Conservation (phyloP, 495 filamentous ascomycete genomes). For the Endocarpon pusillum region DNA sequence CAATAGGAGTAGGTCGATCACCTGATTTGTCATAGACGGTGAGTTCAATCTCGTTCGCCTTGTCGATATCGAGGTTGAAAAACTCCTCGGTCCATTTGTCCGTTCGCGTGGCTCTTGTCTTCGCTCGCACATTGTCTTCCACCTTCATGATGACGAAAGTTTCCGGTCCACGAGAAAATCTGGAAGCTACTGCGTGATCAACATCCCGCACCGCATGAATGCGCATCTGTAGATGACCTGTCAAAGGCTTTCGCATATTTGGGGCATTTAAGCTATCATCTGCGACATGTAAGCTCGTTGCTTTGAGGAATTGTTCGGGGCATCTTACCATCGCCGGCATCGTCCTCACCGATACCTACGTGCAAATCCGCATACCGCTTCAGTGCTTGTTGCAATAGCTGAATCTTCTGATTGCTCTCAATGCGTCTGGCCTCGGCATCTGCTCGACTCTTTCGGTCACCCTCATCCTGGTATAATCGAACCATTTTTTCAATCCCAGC, state of each 20-base stretch:
- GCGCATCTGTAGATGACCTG: constrained; percentile 70
- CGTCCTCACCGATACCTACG: constrained; percentile 68
- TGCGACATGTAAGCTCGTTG: constrained; percentile 18
- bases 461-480: constrained; percentile 90
- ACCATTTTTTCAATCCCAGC: constrained; percentile 99
- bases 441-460: constrained; percentile 85
- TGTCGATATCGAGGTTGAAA: constrained; percentile 84
- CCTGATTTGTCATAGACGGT: constrained; percentile 89
- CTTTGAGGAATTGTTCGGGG: constrained; percentile 2
- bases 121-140: constrained; percentile 75
- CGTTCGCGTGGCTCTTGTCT: constrained; percentile 71
- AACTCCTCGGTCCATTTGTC: constrained; percentile 85
- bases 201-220: constrained; percentile 85
- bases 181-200: constrained; percentile 74
- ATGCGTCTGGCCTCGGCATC: constrained; percentile 80
- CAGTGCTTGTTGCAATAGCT: constrained; percentile 83
- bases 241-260: constrained; percentile 84
- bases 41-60: constrained; percentile 95
- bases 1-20: constrained; percentile 82
- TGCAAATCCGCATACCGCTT: constrained; percentile 97
- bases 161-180: constrained; percentile 80
- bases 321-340: constrained; percentile 68
- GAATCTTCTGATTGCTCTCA: constrained; percentile 95
- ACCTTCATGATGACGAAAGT: constrained; percentile 93
- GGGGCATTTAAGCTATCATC: constrained; percentile 95